phyloP scores from a whole-genome alignment of 2,329 filamentous ascomycete species.

The Gliomastix tumulicola region DNA sequence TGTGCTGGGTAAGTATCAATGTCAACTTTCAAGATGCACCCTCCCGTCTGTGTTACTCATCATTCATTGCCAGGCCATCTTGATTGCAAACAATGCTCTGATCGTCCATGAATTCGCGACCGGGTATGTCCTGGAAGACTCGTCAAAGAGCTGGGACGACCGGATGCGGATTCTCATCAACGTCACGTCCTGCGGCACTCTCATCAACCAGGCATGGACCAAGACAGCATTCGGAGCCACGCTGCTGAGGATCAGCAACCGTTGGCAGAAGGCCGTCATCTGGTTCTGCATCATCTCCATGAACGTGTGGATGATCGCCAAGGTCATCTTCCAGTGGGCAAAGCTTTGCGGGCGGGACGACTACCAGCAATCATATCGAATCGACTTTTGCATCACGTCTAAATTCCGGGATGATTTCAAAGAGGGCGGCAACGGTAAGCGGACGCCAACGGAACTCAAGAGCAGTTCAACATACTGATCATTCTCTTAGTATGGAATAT shows the following conservation, averaged over 20 bases:
- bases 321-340: constrained; percentile 41
- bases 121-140: constrained; percentile 33
- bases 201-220: constrained; percentile 25
- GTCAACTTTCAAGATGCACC: too few relatives aligned
- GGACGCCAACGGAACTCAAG: background rate
- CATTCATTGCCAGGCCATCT: too few relatives aligned
- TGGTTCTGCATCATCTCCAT: constrained; percentile 43
- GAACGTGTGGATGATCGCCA: constrained; percentile 39
- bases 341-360: constrained; percentile 31
- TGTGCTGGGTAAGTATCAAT: constrained; percentile 27
- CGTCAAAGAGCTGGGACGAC: constrained; percentile 36
- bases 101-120: constrained; percentile 39
- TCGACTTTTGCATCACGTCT: constrained; percentile 34
- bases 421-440: constrained; percentile 41
- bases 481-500: constrained; percentile 38
- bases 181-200: constrained; percentile 25
- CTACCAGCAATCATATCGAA: constrained; percentile 39
- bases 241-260: constrained; percentile 32
- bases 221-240: constrained; percentile 30
- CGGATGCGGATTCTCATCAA: constrained; percentile 46
- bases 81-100: constrained; percentile 35
- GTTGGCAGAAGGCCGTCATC: constrained; percentile 31
- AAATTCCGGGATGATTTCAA: constrained; percentile 35
- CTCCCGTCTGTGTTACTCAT: too few relatives aligned
- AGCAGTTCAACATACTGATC: background rate